Percentiles rank a stretch among this genome's conserved stretches.
These are phyloP conservation scores for Telfairia occidentalis DNA, from an alignment of 331 rosid genomes.

Conservation along the genomic window DNA sequence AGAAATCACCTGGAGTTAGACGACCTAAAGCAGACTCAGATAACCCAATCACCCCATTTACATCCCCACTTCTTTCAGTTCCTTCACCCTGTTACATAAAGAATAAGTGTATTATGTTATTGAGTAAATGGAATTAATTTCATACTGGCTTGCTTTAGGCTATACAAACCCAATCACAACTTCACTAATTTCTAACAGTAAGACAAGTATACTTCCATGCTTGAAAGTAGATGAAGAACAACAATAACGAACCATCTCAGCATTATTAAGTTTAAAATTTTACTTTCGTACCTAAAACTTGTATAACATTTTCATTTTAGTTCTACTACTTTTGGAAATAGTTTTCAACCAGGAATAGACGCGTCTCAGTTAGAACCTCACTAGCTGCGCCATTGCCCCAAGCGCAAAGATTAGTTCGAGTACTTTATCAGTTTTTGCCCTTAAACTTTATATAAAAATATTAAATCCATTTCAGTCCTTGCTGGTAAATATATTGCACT, in stretches of 20 bases:
- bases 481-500: not conserved
- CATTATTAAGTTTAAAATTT: not conserved
- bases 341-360: too few species aligned
- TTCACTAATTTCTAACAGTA: not conserved
- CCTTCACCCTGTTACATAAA: conserved; percentile 27
- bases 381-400: too few species aligned
- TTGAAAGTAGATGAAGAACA: not conserved
- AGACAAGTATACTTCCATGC: not conserved
- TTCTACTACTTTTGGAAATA: not conserved
- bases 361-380: too few species aligned
- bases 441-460: not conserved
- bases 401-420: not conserved
- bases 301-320: not conserved
- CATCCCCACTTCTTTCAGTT: conserved; percentile 31
- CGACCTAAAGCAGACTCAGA: conserved; percentile 38
- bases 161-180: not conserved
- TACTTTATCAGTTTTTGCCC: not conserved
- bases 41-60: conserved; percentile 25
- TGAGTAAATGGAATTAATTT: conserved; percentile 12
- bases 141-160: conserved; percentile 11
- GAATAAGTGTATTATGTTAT: conserved; percentile 16
- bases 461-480: not conserved
- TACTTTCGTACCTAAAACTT: not conserved
- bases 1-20: conserved; percentile 34
- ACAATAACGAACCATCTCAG: not conserved